Base-by-base conservation (phyloP, 2,329 filamentous ascomycete genomes). In the Hysterium pulicare region DNA sequence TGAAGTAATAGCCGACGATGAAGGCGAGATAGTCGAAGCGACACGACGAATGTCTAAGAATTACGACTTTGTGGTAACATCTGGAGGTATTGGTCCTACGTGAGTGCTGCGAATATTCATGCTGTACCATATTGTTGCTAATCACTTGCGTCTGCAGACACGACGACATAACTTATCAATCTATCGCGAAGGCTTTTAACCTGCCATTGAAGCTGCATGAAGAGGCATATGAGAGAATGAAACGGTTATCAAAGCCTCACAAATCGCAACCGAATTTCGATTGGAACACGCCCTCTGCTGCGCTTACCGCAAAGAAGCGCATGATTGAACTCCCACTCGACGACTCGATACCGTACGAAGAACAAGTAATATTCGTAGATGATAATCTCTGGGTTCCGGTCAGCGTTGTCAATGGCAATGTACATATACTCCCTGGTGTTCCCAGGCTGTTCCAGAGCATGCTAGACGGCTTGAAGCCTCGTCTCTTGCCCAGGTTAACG, bases 81-180 rank as follows among this genome's bases (percentile, higher is more conserved):
- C 87, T 56, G 91, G 93, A 53, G 91, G 93, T 22, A 97, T 98
- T 60, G 91, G 91, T 9, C 93, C 93, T 51, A 97, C 91, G 86
- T 91, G 71, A 73, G 83, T 68, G 44, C 49, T 43, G 40, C 41
- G 19, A n/a, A 22, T 24, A 26, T 30, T 20, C 31, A 23, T 38
- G n/a, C 33, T 23, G 21, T 41, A 24, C 19, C 41, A 38, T 41
- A 20, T 48, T 41, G 42, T 40, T 38, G 48, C 54, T 56, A 50
- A 58, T 31, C 35, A 17, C 30, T 28, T 7, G 13, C 24, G 24
- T 41, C 46, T 50, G 49, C 54, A 94, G 88, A 42, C 91, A 97
- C 73, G 93, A 98, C 68, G 93, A 98, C 64, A 97, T 97, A 55
- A 97, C 93, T 20, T 98, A 98, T 71, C 77, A 87, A 61, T 91